These are phyloP conservation scores for Mortierella sp. DNA, from an alignment of 371 early-diverging fungal species.

Conservation along the genomic window DNA sequence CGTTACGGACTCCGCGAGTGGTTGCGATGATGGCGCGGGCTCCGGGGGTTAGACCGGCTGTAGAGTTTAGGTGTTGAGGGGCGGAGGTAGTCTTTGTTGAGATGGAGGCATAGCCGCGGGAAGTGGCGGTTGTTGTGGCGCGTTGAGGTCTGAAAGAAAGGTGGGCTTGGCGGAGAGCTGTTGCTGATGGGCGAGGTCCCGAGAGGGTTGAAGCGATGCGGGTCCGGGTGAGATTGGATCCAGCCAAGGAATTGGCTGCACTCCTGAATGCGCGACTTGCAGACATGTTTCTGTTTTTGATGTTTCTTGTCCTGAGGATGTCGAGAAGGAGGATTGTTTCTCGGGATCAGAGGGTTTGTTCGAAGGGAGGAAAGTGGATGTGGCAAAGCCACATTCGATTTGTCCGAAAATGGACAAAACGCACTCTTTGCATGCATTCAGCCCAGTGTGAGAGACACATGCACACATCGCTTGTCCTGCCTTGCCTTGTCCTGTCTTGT, in stretches of 20 bases:
- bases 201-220: not conserved
- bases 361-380: not conserved
- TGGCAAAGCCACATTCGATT: slow-evolving; percentile 5
- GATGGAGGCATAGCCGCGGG: not conserved
- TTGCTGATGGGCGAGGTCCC: not conserved
- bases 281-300: slow-evolving; percentile 15
- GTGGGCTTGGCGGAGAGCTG: not conserved
- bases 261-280: slow-evolving; percentile 23
- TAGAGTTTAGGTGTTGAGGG: not conserved
- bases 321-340: slow-evolving; percentile 5
- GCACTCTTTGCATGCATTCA: not conserved
- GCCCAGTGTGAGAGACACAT: not conserved
- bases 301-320: not conserved
- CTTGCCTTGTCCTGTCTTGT: not conserved
- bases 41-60: slow-evolving; percentile 17
- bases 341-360: not conserved
- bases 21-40: slow-evolving; percentile 28
- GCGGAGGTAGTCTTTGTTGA: not conserved
- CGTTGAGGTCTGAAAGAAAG: not conserved
- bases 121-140: not conserved
- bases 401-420: not conserved
- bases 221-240: not conserved
- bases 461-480: not conserved
- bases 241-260: slow-evolving; percentile 10
- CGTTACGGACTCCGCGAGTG: slow-evolving; percentile 23